Base-by-base conservation (phyloP, 129 eudicot genomes). In the Tanacetum coccineum region DNA sequence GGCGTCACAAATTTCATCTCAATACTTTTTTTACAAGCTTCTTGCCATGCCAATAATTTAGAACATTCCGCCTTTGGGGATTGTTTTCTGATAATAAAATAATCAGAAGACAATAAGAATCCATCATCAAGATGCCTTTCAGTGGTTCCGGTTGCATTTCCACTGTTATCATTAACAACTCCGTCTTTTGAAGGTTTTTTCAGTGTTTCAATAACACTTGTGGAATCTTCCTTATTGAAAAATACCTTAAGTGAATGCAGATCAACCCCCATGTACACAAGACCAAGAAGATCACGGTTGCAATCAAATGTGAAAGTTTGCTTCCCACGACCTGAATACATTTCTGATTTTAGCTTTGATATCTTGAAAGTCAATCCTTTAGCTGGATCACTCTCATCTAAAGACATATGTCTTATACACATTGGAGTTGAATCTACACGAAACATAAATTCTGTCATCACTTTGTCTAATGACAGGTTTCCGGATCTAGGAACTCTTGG, bases 401-500 rank as follows among this genome's bases (percentile, higher is more conserved):
- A 59, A 12, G 97, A 88, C 72, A 87, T 81, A 72, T 91, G 87
- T 70, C 84, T 85, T 40, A 91, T 80, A 52, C 82, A 70, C 14
- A 88, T 76, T 40, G 97, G 97, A 42, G 88, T 79, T 62, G 87
- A 76, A 77, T 91, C 97, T 49, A 91, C 47, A 19, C 94, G 86
- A 79, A 87, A 75, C 96, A 91, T 91, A 69, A 85, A 82, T 62
- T 91, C 97, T 19, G 97, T 91, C 83, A 91, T 85, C 62, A 91
- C 96, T 74, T 74, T 87, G 68, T 91, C 97, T 48, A 91, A 32
- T 36, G 97, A 81, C 78, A 91, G 71, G 80, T 91, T 91, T 50
- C 97, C 97, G 6, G 97, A 91, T 78, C 97, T 91, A 10, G 97
- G 79, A 75, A 85, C 61, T 79, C 96, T 83, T 17, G 96, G 96